Evolutionary conservation across 768 basidiomycete species (phyloP), one percentile per base, ranked within the genome.

Genomic region (Phlegmacium glaucopus): DNA sequence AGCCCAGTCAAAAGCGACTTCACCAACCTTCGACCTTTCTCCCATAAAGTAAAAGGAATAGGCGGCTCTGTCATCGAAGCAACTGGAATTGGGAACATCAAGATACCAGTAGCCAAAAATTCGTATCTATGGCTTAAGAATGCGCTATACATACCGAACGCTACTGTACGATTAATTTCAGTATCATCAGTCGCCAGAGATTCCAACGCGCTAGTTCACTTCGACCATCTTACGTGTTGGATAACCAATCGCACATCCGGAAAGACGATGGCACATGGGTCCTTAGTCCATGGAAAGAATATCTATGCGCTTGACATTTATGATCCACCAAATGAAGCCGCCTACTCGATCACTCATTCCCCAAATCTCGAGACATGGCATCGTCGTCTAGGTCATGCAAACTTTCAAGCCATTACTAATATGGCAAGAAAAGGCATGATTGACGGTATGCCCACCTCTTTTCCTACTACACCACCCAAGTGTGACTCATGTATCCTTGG

Each of bases 121-220:
- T 15, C 44, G 7, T 32, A 41, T 6, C 15, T 17, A 13, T 29
- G 39, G 6, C 43, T 42, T n/a, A 4, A 32, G 17, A 17, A 39
- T 39, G 38, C 17, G 38, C 16, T 39, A 15, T 39, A 39, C 35
- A 51, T 61, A 5, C 64, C 64, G 26, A 47, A 49, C 4, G 52
- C 59, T 1, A 52, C 57, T 11, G 55, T 65, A 4, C 39, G 43
- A 12, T 57, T 63, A 3, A 47, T 66, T 3, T 65, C 58, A 4
- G 45, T 62, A 4, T 42, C 47, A 9, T 42, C 42, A 6, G 44
- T 40, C 26, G 9, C 39, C 1, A 28, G 9, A 13, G 30, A 32
- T 32, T 32, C 9, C 13, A 8, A 32, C n/a, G n/a, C n/a, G n/a
- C n/a, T n/a, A n/a, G 30, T 51, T 1, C 47, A 57, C 32, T 65